Base-by-base conservation (phyloP, 2,329 filamentous ascomycete species). In the Pseudomassariella vexata region DNA sequence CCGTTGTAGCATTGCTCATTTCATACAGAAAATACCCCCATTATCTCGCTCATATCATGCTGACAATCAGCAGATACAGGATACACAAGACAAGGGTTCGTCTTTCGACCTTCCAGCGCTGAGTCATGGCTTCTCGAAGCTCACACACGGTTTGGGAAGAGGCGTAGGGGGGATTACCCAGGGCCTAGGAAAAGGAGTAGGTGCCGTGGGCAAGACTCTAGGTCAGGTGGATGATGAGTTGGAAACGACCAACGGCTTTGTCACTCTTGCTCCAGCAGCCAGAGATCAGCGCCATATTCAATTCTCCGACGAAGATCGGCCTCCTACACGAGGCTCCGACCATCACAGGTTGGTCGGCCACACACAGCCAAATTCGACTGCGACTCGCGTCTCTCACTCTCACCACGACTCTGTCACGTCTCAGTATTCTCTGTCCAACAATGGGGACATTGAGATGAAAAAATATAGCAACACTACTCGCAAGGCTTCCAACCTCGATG, bases 161-260 rank as follows among this genome's bases (percentile, higher is more conserved):
- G 61, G 63, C 10, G 57, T 58, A 25, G 60, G 56, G 5, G 60
- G n/a, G 45, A 56, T 75, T 9, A 64, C 67, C 2, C 60, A 64
- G 11, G 70, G 70, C 1, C 44, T 76, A n/a, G 63, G 61, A 24
- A 65, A 62, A 34, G 61, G 63, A 11, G 57, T 58, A 25, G 60
- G 56, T 5, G 60, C 50, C 8, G 59, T 71, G 1, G 53, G 53
- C 19, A 60, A 57, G 29, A 63, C 62, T 5, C 64, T 64, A 2
- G 62, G 66, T 9, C 70, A 66, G 4, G 53, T 79, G 3, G 70
- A 76, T 19, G 58, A 56, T 16, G 65, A 67, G 9, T 46, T 80
- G 14, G 72, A 70, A 32, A 68, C 66, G 5, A 76, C 68, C 0
- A 73, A 76, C 36, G 73, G 73, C 1, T 78, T 78, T 40, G 59